Evolutionary conservation across 371 early-diverging fungal species (phyloP).

Genomic region (Mucor piriformis): DNA sequence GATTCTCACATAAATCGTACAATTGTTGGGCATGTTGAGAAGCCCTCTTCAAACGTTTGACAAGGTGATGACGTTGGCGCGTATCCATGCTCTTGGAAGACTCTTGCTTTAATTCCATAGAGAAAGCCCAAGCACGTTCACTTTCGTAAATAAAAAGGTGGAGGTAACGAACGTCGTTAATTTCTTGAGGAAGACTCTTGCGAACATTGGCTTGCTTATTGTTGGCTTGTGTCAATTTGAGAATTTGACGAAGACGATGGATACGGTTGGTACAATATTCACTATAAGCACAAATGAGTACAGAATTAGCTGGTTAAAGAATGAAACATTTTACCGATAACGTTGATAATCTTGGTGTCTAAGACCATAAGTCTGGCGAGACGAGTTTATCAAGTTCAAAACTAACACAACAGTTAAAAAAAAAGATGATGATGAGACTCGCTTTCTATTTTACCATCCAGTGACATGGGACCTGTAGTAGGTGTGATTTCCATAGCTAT

Average conservation of each 20-base stretch:
- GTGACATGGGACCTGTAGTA: neutral
- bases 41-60: conserved; percentile 69
- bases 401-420: conserved; percentile 39
- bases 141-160: conserved; percentile 68
- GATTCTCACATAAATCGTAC: conserved; percentile 53
- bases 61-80: conserved; percentile 69
- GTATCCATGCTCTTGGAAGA: conserved; percentile 59
- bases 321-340: conserved; percentile 55
- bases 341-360: conserved; percentile 83
- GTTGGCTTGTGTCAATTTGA: conserved; percentile 60
- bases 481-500: conserved; percentile 7
- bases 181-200: conserved; percentile 50
- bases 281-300: conserved; percentile 25
- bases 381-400: conserved; percentile 61
- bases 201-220: conserved; percentile 52
- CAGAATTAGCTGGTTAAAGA: neutral
- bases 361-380: conserved; percentile 80
- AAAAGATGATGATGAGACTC: neutral
- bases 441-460: conserved; percentile 14
- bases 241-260: conserved; percentile 63
- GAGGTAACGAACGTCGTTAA: conserved; percentile 59
- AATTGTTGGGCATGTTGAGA: conserved; percentile 56
- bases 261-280: conserved; percentile 74
- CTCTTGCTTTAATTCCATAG: conserved; percentile 76
- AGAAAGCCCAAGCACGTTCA: conserved; percentile 82